Evolutionary conservation across 1,139 yeast species (phyloP), one percentile per base, ranked within the genome.

Genomic region (Nadsonia starkeyi-henricii): DNA sequence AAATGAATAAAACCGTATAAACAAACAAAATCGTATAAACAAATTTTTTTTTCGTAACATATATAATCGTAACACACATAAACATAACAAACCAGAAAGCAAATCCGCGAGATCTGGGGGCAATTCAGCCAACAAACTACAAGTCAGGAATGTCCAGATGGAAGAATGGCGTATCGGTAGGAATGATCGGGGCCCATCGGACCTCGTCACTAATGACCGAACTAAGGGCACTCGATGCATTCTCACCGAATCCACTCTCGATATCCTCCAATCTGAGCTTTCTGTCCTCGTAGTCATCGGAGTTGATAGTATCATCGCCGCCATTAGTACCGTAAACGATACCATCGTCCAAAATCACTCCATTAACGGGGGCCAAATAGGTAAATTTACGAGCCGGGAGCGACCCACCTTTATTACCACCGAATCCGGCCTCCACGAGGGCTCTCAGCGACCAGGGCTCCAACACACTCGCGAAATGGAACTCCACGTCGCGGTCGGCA

Each of bases 371-470:
- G 8, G 30, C 48, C 48, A 18, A 42, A 4, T 57, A 58, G 21
- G 56, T 54, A 37, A 56, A 55, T 28, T 56, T 54, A 44, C 53
- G 54, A 42, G 56, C 54, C 12, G 51, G 52, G 42, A 54, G 56
- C 8, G 60, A 58, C 13, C 48, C 50, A 20, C 72, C 74, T 28
- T 67, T 69, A 50, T 73, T 72, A 42, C 76, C 71, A 47, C 96
- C 96, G 66, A 88, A 88, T 1, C 94, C 95, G 50, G 82, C 81
- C 56, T 79, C 77, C 46, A 82, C 62, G 55, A 89, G 73, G 9
- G 81, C 85, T 58, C 93, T 75, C 60, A 86, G 77, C 50, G 85
- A 76, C 96, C 96, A 88, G 9, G 91, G 88, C 50, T 85, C 80
- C 49, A 82, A 68, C 42, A 89, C 78, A 23, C 96, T 95, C 15